These are phyloP conservation scores for Ilyonectria mors-panacis DNA, from an alignment of 2,329 filamentous ascomycete genomes.

Conservation along the genomic window DNA sequence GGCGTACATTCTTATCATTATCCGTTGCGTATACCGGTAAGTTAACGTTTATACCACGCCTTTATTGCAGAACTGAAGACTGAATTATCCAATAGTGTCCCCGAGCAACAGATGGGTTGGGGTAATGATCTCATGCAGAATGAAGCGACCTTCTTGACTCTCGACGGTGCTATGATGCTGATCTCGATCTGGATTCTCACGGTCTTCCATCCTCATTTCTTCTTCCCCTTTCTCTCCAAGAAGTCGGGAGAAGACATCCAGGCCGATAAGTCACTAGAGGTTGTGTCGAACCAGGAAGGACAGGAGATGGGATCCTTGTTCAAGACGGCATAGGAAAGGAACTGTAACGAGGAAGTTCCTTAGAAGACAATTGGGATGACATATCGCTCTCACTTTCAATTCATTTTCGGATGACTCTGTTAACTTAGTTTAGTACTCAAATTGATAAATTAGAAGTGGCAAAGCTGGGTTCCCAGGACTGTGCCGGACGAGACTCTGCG, in stretches of 20 bases:
- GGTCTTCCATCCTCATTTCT: constrained; percentile 38
- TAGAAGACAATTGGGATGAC: too few relatives aligned
- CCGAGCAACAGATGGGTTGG: constrained; percentile 43
- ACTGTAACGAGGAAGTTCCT: too few relatives aligned
- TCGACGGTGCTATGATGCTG: constrained; percentile 40
- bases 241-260: constrained; percentile 14
- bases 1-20: constrained; percentile 37
- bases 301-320: neutral
- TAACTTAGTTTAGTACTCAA: too few relatives aligned
- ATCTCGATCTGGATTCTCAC: constrained; percentile 36
- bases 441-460: too few relatives aligned
- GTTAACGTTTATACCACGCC: neutral
- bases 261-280: neutral
- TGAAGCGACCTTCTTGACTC: constrained; percentile 39
- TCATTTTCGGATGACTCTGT: too few relatives aligned
- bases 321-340: too few relatives aligned
- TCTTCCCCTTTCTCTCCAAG: constrained; percentile 32
- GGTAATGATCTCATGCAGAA: constrained; percentile 41
- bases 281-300: neutral
- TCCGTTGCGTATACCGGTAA: constrained; percentile 42
- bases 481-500: too few relatives aligned
- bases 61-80: accelerated
- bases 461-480: too few relatives aligned
- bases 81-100: constrained; percentile 22
- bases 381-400: too few relatives aligned